These are phyloP conservation scores for Claviceps cyperi DNA, from an alignment of 2,329 filamentous ascomycete genomes.

Conservation along the genomic window DNA sequence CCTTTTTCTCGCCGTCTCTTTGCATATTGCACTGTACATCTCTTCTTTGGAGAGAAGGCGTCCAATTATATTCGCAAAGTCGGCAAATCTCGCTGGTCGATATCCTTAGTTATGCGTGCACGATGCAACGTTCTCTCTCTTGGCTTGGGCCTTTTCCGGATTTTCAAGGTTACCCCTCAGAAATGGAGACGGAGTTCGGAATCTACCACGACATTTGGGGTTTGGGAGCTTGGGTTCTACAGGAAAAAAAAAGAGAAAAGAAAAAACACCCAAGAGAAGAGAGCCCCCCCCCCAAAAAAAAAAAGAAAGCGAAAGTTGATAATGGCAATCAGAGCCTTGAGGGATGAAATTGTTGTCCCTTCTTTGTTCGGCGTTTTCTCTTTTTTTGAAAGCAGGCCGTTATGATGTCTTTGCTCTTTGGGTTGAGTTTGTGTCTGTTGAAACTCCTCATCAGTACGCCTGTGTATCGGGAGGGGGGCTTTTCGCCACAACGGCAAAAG, in stretches of 20 bases:
- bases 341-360: not conserved
- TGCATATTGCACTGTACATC: conserved; percentile 4
- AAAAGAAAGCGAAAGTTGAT: not conserved
- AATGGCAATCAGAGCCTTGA: conserved; percentile 4
- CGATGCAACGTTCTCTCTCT: conserved; percentile 1
- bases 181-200: not conserved
- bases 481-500: too few species aligned
- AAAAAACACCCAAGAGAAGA: too few species aligned
- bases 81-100: conserved; percentile 6
- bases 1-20: not conserved
- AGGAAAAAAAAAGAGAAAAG: too few species aligned
- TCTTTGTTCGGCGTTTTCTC: not conserved
- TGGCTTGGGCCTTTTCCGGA: not conserved
- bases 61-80: conserved; percentile 1
- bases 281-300: too few species aligned
- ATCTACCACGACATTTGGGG: conserved; percentile 5
- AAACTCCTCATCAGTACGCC: too few species aligned
- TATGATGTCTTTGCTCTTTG: not conserved
- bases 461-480: too few species aligned
- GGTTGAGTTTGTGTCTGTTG: not conserved
- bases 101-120: conserved; percentile 3
- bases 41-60: not conserved
- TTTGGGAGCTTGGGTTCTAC: not conserved
- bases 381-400: not conserved
- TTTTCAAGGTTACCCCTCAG: not conserved